Percentiles rank a stretch among this genome's conserved stretches.
Evolutionary conservation across 495 filamentous ascomycete genomes (phyloP).

Genomic region (Tuber melanosporum): DNA sequence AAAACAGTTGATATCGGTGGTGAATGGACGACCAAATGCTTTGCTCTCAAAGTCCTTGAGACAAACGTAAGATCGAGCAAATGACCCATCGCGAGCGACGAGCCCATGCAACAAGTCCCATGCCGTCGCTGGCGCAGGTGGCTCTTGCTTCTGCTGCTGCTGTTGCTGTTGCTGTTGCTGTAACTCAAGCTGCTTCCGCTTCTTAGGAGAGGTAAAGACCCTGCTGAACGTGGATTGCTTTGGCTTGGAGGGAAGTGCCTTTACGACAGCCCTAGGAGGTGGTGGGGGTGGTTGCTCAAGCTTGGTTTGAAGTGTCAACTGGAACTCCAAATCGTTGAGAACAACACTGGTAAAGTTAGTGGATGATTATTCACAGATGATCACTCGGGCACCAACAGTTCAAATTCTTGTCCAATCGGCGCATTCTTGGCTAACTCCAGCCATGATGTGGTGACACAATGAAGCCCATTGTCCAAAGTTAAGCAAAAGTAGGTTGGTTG

Average conservation of each 20-base stretch:
- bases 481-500: constrained; percentile 89
- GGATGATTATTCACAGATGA: constrained; percentile 6
- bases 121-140: constrained; percentile 48
- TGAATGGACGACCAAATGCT: constrained; percentile 79
- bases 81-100: constrained; percentile 83
- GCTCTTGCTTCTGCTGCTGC: constrained; percentile 65
- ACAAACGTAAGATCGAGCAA: constrained; percentile 84
- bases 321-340: constrained; percentile 92
- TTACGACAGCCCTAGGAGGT: constrained; percentile 53
- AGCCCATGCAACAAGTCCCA: constrained; percentile 85
- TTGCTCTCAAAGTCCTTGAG: constrained; percentile 82
- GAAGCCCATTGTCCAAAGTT: constrained; percentile 92
- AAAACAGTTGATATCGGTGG: constrained; percentile 83
- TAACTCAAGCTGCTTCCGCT: constrained; percentile 81
- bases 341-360: constrained; percentile 55
- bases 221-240: constrained; percentile 83
- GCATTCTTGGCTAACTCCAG: constrained; percentile 86
- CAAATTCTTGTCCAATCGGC: constrained; percentile 96
- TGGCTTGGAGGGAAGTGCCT: constrained; percentile 48
- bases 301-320: constrained; percentile 92
- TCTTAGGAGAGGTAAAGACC: constrained; percentile 88
- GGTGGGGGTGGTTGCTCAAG: constrained; percentile 65
- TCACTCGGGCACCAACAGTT: constrained; percentile 51
- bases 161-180: constrained; percentile 64
- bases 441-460: constrained; percentile 96